Evolutionary conservation across 1,284 basidiomycete genomes (phyloP), one percentile per base, ranked within the genome.

Genomic region (Ganoderma leucocontextum): DNA sequence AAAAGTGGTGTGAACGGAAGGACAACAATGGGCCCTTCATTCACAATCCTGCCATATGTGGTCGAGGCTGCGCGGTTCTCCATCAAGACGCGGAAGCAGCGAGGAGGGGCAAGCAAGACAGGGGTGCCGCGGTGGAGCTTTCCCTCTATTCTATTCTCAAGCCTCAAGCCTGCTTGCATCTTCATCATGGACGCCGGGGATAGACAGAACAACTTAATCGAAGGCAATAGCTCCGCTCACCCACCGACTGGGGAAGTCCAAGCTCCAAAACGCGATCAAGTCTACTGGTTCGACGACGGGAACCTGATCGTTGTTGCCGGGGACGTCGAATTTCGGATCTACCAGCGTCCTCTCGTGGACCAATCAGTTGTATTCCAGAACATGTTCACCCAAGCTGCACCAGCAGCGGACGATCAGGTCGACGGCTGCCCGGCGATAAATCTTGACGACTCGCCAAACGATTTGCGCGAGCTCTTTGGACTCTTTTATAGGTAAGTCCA

Each of bases 261-360:
- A 10, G 64, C 42, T 8, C 35, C 64, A 12, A 55, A 7, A 22
- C 59, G 67, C 49, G 70, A 71, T 10, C 36, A 1, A 2, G 65
- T 68, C 1, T 62, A 64, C 42, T 75, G 74, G 70, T 67, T 65
- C n/a, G 65, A 71, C 13, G 75, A 76, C 57, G 75, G 75, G 2
- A 76, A 70, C 53, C 60, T 76, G 33, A 62, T 76, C 15, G 63
- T 76, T 4, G 39, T 69, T 9, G 59, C 75, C 8, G 64, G 59
- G 39, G 62, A 25, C 0, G 63, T 66, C 42, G 62, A 55, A 0
- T 76, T 76, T 57, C 62, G 66, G 2, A 69, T 76, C 3, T 73
- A 73, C 63, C 64, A 63, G 17, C 67, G 75, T 25, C 33, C 73
- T 1, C 68, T 76, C 17, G 67, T 67, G 2, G 66, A 67, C 13